phyloP scores from a whole-genome alignment of 345 rosid genomes.

The Citrus glauca region DNA sequence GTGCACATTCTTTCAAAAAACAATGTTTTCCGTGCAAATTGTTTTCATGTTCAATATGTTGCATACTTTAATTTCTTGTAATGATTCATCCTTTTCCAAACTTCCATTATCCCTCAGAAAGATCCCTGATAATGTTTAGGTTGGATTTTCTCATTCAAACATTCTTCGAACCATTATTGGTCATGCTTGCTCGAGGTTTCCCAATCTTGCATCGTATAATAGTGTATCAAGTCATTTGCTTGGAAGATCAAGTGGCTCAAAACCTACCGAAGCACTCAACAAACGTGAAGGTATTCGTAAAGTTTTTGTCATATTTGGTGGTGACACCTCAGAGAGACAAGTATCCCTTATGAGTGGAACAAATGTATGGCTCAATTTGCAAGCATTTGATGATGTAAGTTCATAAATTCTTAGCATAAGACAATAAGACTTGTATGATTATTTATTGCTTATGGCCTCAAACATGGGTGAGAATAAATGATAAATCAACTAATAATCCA shows the following conservation, averaged over 20 bases:
- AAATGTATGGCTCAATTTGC: constrained; percentile 92
- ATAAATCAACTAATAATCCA: not conserved
- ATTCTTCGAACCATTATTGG: constrained; percentile 68
- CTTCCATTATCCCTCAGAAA: constrained; percentile 1
- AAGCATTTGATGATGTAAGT: constrained; percentile 75
- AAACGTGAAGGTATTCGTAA: constrained; percentile 32
- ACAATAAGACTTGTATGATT: constrained; percentile 1
- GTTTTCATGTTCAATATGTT: not conserved
- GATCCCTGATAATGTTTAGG: constrained; percentile 42
- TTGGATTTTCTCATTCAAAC: constrained; percentile 93
- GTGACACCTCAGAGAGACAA: constrained; percentile 95
- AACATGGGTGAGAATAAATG: not conserved
- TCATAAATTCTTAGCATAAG: constrained; percentile 4
- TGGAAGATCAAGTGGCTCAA: constrained; percentile 25
- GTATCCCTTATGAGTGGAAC: constrained; percentile 98
- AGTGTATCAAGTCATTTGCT: constrained; percentile 36
- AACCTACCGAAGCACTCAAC: constrained; percentile 25
- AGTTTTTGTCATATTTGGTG: constrained; percentile 87
- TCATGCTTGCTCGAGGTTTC: constrained; percentile 80
- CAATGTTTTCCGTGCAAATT: not conserved
- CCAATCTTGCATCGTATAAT: constrained; percentile 45
- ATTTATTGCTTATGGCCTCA: not conserved
- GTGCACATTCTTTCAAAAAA: no score
- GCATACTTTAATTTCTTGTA: not conserved
- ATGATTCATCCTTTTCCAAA: constrained; percentile 3